Evolutionary conservation across 2,329 filamentous ascomycete species (phyloP), one percentile per base, ranked within the genome.

Genomic region (Colletotrichum tamarilloi): DNA sequence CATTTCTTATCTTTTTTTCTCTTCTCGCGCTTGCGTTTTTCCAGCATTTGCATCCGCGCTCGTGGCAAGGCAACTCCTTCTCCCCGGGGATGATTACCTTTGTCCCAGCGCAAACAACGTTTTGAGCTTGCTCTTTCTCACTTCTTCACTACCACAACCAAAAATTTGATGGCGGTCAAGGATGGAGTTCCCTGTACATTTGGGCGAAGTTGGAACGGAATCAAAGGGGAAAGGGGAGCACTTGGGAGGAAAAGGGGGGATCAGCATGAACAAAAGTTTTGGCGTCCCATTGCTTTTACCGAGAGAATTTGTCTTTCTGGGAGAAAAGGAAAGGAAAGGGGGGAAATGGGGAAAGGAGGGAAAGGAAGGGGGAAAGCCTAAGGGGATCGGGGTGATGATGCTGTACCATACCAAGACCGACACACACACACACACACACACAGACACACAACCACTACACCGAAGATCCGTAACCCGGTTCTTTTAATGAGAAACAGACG

Each of bases 211-310:
- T 30, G 28, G 60, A 35, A 32, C 16, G 63, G 42, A 42, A 42
- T 59, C 46, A 53, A 53, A 66, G 52, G 58, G 67, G 24, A 49
- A 42, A 42, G 30, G 60, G 60, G 67, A 65, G 67, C 64, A 60
- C 52, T 32, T 32, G 70, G 56, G 62, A 64, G 70, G 46, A 52
- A 73, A 65, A 57, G 67, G 67, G 70, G 70, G 64, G 38, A 42
- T 42, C 52, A 65, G 70, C 70, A 73, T 73, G 67, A 69, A 73
- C 59, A 73, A 73, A 73, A 64, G 60, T 66, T 69, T 73, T 70
- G 70, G 60, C 70, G 70, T 73, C 67, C 70, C 70, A 57, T 64
- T 67, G 57, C 49, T 70, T 70, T 70, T 70, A 67, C 67, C 70
- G 62, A 56, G 16, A 38, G 49, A 65, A 26, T 4, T 69, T 72